These are phyloP conservation scores for Alternaria triticina DNA, from an alignment of 2,329 filamentous ascomycete species.

Conservation along the genomic window DNA sequence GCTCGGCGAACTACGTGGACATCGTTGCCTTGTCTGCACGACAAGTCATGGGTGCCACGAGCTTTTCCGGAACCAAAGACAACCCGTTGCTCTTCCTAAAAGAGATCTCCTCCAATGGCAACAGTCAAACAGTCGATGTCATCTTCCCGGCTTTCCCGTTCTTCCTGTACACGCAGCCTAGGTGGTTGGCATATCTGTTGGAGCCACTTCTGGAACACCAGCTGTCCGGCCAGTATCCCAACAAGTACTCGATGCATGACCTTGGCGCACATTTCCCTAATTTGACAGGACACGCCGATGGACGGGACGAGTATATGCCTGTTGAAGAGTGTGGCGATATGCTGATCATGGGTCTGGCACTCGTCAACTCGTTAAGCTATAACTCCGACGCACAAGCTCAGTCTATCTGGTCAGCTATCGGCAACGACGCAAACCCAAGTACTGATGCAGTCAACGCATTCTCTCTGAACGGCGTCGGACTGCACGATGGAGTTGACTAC, in stretches of 20 bases:
- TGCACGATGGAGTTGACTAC: constrained; percentile 58
- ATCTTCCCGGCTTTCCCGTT: constrained; percentile 88
- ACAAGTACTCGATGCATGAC: constrained; percentile 81
- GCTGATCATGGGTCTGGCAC: constrained; percentile 79
- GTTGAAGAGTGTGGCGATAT: constrained; percentile 83
- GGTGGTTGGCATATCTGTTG: constrained; percentile 79
- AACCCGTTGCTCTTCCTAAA: constrained; percentile 80
- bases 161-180: constrained; percentile 83
- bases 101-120: constrained; percentile 85
- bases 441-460: constrained; percentile 50
- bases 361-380: constrained; percentile 76
- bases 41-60: constrained; percentile 80
- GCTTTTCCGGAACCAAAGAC: constrained; percentile 74
- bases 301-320: constrained; percentile 76
- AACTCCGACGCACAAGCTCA: constrained; percentile 61
- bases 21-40: constrained; percentile 79
- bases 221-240: constrained; percentile 82
- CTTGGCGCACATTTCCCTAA: constrained; percentile 76
- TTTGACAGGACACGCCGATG: constrained; percentile 74
- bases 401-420: constrained; percentile 64
- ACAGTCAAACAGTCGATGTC: constrained; percentile 85
- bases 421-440: constrained; percentile 31
- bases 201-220: constrained; percentile 84
- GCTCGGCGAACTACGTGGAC: constrained; percentile 76
- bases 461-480: constrained; percentile 57